Evolutionary conservation across 305 asterid species (phyloP).

Genomic region (Petunia hybrid): DNA sequence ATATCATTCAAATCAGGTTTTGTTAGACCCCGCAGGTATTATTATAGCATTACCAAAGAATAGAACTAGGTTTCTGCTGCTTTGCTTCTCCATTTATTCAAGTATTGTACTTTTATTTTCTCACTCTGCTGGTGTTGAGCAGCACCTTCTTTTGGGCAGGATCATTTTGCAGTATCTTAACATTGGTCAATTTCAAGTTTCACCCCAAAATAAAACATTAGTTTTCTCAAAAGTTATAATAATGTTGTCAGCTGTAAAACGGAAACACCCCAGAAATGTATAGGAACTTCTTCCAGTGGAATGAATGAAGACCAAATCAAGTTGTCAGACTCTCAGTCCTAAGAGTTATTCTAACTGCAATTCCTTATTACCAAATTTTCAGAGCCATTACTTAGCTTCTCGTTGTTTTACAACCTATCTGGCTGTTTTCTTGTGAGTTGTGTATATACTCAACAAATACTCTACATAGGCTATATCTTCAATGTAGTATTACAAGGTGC

Average conservation of each 20-base stretch:
- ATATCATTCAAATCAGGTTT: not conserved
- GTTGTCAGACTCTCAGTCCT: not conserved
- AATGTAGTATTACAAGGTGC: not conserved
- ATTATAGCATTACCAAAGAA: not conserved
- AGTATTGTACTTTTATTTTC: not conserved
- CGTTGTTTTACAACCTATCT: not conserved
- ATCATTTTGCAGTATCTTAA: not conserved
- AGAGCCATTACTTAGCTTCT: not conserved
- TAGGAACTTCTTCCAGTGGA: not conserved
- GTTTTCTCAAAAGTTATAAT: not conserved
- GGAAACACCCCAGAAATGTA: not conserved
- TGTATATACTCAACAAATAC: not conserved
- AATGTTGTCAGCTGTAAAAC: not conserved
- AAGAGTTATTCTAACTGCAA: not conserved
- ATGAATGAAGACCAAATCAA: not conserved
- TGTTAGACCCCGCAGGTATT: not conserved
- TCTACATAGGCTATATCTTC: not conserved
- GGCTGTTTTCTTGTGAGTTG: not conserved
- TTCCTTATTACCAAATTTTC: not conserved
- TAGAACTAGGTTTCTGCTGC: not conserved
- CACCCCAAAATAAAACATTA: not conserved
- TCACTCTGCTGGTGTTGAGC: not conserved
- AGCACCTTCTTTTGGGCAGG: not conserved
- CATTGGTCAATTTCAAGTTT: not conserved
- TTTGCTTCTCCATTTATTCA: not conserved